A percentile compares a stretch with the other conserved stretches of the same genome.
phyloP scores from a whole-genome alignment of 495 filamentous ascomycete species.

The Neurospora sublineolata region DNA sequence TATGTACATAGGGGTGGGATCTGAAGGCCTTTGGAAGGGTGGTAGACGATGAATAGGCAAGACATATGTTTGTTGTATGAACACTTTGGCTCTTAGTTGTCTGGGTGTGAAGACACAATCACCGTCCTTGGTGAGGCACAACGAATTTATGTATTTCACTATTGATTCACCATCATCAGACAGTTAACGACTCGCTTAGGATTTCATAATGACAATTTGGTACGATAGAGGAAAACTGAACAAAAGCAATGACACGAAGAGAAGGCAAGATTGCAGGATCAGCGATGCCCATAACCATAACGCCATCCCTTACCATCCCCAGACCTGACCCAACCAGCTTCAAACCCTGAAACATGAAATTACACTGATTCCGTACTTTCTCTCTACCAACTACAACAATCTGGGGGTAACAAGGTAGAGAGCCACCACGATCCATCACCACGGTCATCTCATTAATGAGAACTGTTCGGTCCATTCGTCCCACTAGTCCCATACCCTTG shows the following conservation, averaged over 20 bases:
- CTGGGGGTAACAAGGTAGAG: background rate
- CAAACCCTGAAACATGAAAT: background rate
- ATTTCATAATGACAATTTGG: background rate
- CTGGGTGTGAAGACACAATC: background rate
- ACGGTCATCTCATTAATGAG: background rate
- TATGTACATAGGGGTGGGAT: background rate
- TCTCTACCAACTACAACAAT: background rate
- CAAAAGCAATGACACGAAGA: background rate
- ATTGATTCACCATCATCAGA: background rate
- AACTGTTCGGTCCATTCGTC: constrained; percentile 1
- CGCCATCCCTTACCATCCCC: background rate
- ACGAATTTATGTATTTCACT: too few relatives aligned
- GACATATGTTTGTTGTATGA: background rate
- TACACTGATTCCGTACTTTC: background rate
- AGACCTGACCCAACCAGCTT: background rate
- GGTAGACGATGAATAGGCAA: background rate
- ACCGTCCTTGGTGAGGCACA: too few relatives aligned
- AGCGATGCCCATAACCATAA: background rate
- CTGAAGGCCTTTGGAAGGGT: background rate
- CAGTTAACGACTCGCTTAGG: background rate
- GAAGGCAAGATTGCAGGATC: background rate
- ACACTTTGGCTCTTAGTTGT: background rate
- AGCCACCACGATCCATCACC: background rate
- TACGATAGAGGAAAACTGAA: background rate
- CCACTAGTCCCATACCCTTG: constrained; percentile 9